Conservation (phyloP, 2,329 filamentous ascomycete genomes). For the Coniochaeta ligniaria region DNA sequence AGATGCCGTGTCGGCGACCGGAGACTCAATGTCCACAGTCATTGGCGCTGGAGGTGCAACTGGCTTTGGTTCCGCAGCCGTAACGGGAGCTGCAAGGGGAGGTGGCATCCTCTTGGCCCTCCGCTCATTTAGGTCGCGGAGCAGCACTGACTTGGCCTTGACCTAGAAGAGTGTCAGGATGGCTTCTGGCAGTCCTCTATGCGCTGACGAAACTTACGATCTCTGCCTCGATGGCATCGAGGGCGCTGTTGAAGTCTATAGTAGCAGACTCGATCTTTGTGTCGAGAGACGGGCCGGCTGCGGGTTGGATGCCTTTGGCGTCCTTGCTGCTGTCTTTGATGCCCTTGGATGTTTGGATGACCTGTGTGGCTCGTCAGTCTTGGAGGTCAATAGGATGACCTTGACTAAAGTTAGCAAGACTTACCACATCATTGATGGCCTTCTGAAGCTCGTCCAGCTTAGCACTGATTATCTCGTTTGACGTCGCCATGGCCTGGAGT, state of each 20-base stretch:
- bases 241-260: conserved; percentile 37
- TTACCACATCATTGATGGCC: conserved; percentile 48
- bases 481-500: neutral
- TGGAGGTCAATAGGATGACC: neutral
- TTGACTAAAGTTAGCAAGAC: neutral
- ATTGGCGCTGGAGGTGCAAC: conserved; percentile 15
- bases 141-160: conserved; percentile 46
- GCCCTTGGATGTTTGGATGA: conserved; percentile 53
- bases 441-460: conserved; percentile 40
- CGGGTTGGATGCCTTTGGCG: conserved; percentile 28
- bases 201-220: conserved; percentile 6
- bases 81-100: conserved; percentile 8
- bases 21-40: conserved; percentile 8
- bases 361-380: conserved; percentile 27
- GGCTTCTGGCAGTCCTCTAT: neutral
- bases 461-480: conserved; percentile 14
- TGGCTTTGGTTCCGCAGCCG: conserved; percentile 6
- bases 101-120: conserved; percentile 21
- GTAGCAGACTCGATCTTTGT: conserved; percentile 40
- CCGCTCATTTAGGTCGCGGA: conserved; percentile 43
- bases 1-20: conserved; percentile 6
- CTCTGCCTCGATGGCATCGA: conserved; percentile 50
- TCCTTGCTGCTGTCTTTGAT: conserved; percentile 41
- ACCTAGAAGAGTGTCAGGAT: conserved; percentile 21
- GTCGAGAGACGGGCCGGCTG: conserved; percentile 23